phyloP scores from a whole-genome alignment of 192 early-diverging fungal genomes.

The Rhizophlyctis rosea region DNA sequence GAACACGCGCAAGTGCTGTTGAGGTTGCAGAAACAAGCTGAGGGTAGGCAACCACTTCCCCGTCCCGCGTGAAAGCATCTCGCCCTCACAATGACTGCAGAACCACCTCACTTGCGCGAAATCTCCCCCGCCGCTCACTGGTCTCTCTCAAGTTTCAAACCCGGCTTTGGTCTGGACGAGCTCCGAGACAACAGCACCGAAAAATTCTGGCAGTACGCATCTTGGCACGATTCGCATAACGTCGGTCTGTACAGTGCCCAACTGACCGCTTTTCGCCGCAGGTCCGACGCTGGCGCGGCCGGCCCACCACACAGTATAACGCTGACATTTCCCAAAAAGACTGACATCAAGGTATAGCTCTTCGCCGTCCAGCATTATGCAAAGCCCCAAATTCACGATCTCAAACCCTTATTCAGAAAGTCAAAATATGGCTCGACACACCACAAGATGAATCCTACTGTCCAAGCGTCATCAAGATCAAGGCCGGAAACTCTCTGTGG shows the following conservation, averaged over 20 bases:
- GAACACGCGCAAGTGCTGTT: too few species aligned
- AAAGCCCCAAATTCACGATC: not conserved
- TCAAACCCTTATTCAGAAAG: too few species aligned
- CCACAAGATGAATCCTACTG: conserved; percentile 84
- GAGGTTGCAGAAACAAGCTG: too few species aligned
- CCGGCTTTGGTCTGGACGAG: not conserved
- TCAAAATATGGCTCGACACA: conserved; percentile 59
- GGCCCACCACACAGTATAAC: conserved; percentile 66
- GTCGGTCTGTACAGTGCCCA: not conserved
- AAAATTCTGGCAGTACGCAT: conserved; percentile 1
- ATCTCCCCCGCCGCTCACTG: not conserved
- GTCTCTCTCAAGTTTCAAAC: not conserved
- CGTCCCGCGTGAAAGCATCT: too few species aligned
- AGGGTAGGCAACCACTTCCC: too few species aligned
- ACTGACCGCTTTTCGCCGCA: conserved; percentile 26
- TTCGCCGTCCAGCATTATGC: not conserved
- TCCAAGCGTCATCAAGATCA: conserved; percentile 59
- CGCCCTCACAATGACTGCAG: too few species aligned
- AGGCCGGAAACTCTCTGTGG: conserved; percentile 62
- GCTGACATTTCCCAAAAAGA: conserved; percentile 65
- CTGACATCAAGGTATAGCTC: conserved; percentile 46
- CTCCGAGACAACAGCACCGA: not conserved
- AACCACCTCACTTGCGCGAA: too few species aligned
- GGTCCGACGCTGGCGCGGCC: conserved; percentile 63
- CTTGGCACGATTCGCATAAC: too few species aligned